phyloP scores from a whole-genome alignment of 2,329 filamentous ascomycete species.

The Hypoxylon sp. region DNA sequence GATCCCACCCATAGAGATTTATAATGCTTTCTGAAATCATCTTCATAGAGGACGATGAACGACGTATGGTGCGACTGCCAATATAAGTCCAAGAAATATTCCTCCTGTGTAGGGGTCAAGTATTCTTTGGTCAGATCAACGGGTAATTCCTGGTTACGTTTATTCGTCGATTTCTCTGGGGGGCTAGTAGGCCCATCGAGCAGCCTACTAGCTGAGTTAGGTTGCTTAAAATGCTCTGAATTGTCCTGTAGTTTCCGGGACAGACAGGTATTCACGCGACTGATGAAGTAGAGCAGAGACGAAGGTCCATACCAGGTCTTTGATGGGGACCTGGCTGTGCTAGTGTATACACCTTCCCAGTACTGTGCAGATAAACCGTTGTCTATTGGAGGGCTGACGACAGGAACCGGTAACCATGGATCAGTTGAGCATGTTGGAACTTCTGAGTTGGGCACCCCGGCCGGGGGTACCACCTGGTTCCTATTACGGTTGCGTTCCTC shows the following conservation, averaged over 20 bases:
- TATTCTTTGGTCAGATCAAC: constrained; percentile 45
- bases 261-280: constrained; percentile 56
- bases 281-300: constrained; percentile 60
- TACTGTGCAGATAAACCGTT: constrained; percentile 42
- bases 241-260: constrained; percentile 51
- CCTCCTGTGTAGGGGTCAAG: constrained; percentile 60
- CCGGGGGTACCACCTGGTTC: constrained; percentile 1
- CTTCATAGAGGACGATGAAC: constrained; percentile 60
- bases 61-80: constrained; percentile 63
- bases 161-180: constrained; percentile 11
- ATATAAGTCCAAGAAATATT: constrained; percentile 62
- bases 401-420: constrained; percentile 1
- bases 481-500: constrained; percentile 23
- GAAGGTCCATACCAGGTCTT: constrained; percentile 59
- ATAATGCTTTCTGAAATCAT: constrained; percentile 61
- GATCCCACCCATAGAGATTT: constrained; percentile 57
- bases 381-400: constrained; percentile 15
- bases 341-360: constrained; percentile 57
- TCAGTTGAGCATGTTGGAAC: constrained; percentile 16
- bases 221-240: constrained; percentile 50
- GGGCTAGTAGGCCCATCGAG: constrained; percentile 31
- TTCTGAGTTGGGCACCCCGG: constrained; percentile 10
- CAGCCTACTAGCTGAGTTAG: constrained; percentile 43
- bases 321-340: constrained; percentile 53
- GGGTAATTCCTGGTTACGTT: neutral